Conservation (phyloP, 768 basidiomycete species). For the Leccinum incarnatum region DNA sequence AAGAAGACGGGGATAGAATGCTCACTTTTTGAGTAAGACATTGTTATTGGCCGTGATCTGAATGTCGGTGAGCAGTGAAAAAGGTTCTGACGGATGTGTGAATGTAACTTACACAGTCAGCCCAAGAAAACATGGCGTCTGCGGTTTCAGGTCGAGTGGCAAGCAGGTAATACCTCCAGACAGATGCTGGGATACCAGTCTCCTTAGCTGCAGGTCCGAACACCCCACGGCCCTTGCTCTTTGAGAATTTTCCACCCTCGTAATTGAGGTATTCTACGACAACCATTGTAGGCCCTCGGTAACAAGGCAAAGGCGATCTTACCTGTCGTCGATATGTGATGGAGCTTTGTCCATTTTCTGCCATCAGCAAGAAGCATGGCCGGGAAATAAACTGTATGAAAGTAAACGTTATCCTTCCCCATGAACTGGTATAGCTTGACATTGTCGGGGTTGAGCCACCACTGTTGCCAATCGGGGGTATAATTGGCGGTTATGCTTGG, state of each 20-base stretch:
- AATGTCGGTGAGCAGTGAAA: slow-evolving; percentile 1
- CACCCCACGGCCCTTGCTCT: slow-evolving; percentile 93
- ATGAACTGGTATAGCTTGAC: slow-evolving; percentile 97
- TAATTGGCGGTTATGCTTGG: slow-evolving; percentile 96
- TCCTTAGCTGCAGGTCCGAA: slow-evolving; percentile 94
- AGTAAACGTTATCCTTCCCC: slow-evolving; percentile 99
- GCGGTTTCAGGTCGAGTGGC: slow-evolving; percentile 90
- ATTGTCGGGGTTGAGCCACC: slow-evolving; percentile 93
- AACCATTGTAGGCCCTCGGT: neutral
- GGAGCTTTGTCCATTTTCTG: slow-evolving; percentile 88
- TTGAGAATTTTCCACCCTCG: slow-evolving; percentile 98
- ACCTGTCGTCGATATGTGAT: slow-evolving; percentile 96
- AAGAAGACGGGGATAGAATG: neutral
- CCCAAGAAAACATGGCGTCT: slow-evolving; percentile 97
- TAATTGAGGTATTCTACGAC: slow-evolving; percentile 90
- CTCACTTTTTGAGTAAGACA: slow-evolving; percentile 88
- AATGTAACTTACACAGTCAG: slow-evolving; percentile 67
- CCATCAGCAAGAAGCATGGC: slow-evolving; percentile 87
- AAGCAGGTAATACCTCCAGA: slow-evolving; percentile 96
- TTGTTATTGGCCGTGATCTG: slow-evolving; percentile 92
- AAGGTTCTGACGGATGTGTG: neutral
- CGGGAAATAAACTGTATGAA: slow-evolving; percentile 96
- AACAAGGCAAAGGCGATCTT: slow-evolving; percentile 15
- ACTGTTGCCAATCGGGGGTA: slow-evolving; percentile 90
- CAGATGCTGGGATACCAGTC: slow-evolving; percentile 88